phyloP scores from a whole-genome alignment of 31 red algal genomes.

The Endocladia muricata region DNA sequence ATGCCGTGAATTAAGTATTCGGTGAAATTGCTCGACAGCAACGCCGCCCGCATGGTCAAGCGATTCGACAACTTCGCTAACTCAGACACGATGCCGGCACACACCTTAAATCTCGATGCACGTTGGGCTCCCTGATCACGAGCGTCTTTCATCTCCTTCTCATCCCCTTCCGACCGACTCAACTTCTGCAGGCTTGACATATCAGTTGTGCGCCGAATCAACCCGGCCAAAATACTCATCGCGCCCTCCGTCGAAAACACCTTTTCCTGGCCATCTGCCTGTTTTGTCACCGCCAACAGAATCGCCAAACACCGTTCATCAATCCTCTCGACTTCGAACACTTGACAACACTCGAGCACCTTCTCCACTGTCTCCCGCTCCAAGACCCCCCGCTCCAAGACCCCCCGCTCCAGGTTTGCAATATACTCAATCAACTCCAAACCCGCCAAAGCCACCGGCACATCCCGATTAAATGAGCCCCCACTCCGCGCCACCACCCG shows the following conservation, averaged over 20 bases:
- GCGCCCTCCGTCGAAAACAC: background rate
- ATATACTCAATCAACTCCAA: slow-evolving; percentile 22
- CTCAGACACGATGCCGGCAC: no score
- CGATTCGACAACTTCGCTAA: no score
- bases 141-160: no score
- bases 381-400: background rate
- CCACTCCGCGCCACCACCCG: slow-evolving; percentile 8
- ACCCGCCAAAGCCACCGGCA: slow-evolving; percentile 34
- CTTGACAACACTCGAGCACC: slow-evolving; percentile 32
- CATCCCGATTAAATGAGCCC: slow-evolving; percentile 22
- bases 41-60: no score
- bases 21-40: no score
- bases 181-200: no score
- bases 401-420: background rate
- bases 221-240: background rate
- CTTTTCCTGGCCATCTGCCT: background rate
- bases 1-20: no score
- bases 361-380: background rate
- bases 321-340: slow-evolving; percentile 19
- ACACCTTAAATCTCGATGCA: no score
- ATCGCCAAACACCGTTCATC: slow-evolving; percentile 22
- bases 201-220: slow-evolving; percentile 24
- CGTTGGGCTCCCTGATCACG: background rate
- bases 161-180: no score
- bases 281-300: slow-evolving; percentile 3